Conservation (phyloP, 2,329 filamentous ascomycete genomes). For the Talaromyces atroroseus region DNA sequence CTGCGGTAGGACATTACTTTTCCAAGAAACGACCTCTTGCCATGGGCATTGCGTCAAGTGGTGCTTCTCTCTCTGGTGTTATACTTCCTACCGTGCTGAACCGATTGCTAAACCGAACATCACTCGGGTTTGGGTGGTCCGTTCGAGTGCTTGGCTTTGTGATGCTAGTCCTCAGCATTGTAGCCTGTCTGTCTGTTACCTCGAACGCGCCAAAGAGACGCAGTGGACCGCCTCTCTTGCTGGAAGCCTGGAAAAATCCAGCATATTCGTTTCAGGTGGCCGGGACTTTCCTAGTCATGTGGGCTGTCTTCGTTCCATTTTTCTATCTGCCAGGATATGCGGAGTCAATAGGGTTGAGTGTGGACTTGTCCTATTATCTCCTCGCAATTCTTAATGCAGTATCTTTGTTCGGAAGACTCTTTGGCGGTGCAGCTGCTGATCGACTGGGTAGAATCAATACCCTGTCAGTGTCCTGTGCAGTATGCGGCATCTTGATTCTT, state of each 20-base stretch:
- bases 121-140: slow-evolving; percentile 47
- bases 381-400: slow-evolving; percentile 29
- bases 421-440: slow-evolving; percentile 30
- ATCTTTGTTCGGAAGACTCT: slow-evolving; percentile 30
- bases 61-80: slow-evolving; percentile 48
- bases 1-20: slow-evolving; percentile 44
- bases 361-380: slow-evolving; percentile 22
- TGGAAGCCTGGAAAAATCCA: slow-evolving; percentile 19
- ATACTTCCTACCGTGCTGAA: slow-evolving; percentile 45
- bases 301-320: slow-evolving; percentile 26
- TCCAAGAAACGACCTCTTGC: slow-evolving; percentile 43
- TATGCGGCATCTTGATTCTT: slow-evolving; percentile 25
- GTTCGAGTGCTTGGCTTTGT: slow-evolving; percentile 48
- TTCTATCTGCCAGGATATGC: slow-evolving; percentile 29
- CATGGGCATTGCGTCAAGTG: slow-evolving; percentile 42
- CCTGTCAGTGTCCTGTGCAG: slow-evolving; percentile 19
- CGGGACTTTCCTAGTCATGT: slow-evolving; percentile 20
- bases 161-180: slow-evolving; percentile 39
- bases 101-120: slow-evolving; percentile 42
- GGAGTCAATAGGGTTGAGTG: slow-evolving; percentile 18
- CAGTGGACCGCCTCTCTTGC: slow-evolving; percentile 19
- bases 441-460: slow-evolving; percentile 29
- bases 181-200: slow-evolving; percentile 30
- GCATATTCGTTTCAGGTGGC: slow-evolving; percentile 19
- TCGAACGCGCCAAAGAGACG: slow-evolving; percentile 28